Base-by-base conservation (phyloP, 2,329 filamentous ascomycete species). In the Conoideocrella luteorostrata region DNA sequence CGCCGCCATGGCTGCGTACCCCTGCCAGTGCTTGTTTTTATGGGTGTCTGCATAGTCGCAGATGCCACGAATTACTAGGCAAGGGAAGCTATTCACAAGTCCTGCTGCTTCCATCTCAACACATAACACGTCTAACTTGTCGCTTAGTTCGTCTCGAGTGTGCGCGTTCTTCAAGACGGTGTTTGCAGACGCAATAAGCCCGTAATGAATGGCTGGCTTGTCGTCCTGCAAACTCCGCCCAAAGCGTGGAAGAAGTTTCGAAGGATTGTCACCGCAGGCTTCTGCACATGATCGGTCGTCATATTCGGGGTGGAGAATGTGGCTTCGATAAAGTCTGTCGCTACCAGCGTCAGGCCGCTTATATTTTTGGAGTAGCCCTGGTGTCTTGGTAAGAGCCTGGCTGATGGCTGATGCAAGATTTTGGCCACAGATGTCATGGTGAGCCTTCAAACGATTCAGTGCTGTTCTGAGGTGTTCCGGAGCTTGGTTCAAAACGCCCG, bases 31-130 rank as follows among this genome's bases (percentile, higher is more conserved):
- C n/a, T n/a, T n/a, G n/a, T n/a, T n/a, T n/a, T n/a, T n/a, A n/a
- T n/a, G n/a, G n/a, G n/a, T n/a, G 38, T 65, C 63, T 0, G 60
- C 52, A 32, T 65, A 66, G 49, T 66, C 62, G 44, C 56, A 63
- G 36, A 66, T 62, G 1, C 63, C 62, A 7, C 60, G 54, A 34
- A 66, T 57, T 11, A 62, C 56, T 54, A 34, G 39, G 13, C 39
- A 41, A 21, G 28, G n/a, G n/a, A 41, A 41, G 18, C 22, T 15
- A 20, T 33, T 53, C 50, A 57, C 55, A 28, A 60, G n/a, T n/a
- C n/a, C n/a, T n/a, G n/a, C n/a, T n/a, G n/a, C 57, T 37, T 58
- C 57, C 53, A 57, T 60, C 47, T 55, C 56, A 33, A 57, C 49
- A 38, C 52, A 54, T 5, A 52, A 26, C 13, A 50, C 49, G 17